phyloP scores from a whole-genome alignment of 1,284 basidiomycete genomes.

The Fomitopsis pinicola region DNA sequence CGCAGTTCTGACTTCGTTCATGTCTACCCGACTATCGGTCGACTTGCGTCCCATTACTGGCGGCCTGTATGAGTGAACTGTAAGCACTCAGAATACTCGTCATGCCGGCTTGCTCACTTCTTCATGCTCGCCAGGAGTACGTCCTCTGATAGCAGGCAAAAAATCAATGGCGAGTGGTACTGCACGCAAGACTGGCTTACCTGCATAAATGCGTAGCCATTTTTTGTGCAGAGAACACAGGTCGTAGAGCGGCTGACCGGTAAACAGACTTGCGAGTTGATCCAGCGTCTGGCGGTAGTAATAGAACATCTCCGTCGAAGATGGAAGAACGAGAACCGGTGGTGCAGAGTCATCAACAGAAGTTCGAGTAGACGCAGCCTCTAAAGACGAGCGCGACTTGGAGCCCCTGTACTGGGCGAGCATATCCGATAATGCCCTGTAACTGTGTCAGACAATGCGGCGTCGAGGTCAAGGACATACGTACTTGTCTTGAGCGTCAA shows the following conservation, averaged over 20 bases:
- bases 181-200: slow-evolving; percentile 36
- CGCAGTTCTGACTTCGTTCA: slow-evolving; percentile 72
- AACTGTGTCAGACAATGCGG: neutral
- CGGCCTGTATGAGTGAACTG: slow-evolving; percentile 25
- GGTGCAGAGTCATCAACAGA: slow-evolving; percentile 46
- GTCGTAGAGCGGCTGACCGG: slow-evolving; percentile 77
- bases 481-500: slow-evolving; percentile 94
- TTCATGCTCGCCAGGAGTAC: slow-evolving; percentile 74
- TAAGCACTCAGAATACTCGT: neutral
- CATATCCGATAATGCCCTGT: slow-evolving; percentile 76
- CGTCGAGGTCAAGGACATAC: slow-evolving; percentile 14
- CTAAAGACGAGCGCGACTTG: slow-evolving; percentile 65
- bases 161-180: neutral
- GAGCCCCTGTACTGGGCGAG: slow-evolving; percentile 71
- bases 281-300: slow-evolving; percentile 96
- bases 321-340: slow-evolving; percentile 75
- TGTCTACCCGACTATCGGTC: slow-evolving; percentile 71
- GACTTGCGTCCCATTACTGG: slow-evolving; percentile 52
- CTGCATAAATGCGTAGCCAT: slow-evolving; percentile 92
- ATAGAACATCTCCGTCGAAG: slow-evolving; percentile 96
- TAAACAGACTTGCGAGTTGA: slow-evolving; percentile 86
- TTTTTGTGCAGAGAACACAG: slow-evolving; percentile 82
- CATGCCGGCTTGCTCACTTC: slow-evolving; percentile 35
- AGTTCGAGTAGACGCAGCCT: slow-evolving; percentile 42
- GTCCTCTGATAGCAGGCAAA: slow-evolving; percentile 54